A percentile compares a stretch with the other conserved stretches of the same genome.
These are phyloP conservation scores for Trichoderma orchidacearum DNA, from an alignment of 495 filamentous ascomycete species.

Conservation along the genomic window DNA sequence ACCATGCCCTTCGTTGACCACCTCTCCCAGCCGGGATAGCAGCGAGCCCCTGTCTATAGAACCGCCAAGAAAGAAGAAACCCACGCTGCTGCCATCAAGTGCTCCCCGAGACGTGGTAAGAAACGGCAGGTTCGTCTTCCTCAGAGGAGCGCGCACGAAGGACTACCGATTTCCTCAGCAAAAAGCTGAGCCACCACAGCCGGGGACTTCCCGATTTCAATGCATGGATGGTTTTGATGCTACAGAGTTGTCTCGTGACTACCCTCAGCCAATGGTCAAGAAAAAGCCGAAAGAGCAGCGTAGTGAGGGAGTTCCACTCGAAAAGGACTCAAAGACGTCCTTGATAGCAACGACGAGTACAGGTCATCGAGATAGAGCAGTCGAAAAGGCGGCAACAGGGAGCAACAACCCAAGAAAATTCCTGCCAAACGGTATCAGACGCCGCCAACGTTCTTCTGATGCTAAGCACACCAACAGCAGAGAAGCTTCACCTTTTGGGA, in stretches of 20 bases:
- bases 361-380: too few species aligned
- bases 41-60: too few species aligned
- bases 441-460: too few species aligned
- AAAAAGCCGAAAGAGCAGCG: too few species aligned
- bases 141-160: neutral
- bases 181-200: neutral
- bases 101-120: neutral
- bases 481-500: too few species aligned
- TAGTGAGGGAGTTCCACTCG: neutral
- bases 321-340: neutral
- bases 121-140: neutral
- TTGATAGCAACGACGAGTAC: too few species aligned
- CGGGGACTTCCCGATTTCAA: neutral
- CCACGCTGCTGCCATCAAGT: neutral
- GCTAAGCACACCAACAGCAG: too few species aligned
- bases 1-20: too few species aligned
- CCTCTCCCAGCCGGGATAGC: too few species aligned
- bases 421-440: too few species aligned
- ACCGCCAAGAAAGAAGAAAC: neutral
- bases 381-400: too few species aligned
- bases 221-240: neutral
- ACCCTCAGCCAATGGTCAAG: neutral
- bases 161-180: neutral
- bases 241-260: neutral
- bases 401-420: too few species aligned